Conservation (phyloP, 2,329 filamentous ascomycete genomes). For the Colletotrichum gloeosporioides region DNA sequence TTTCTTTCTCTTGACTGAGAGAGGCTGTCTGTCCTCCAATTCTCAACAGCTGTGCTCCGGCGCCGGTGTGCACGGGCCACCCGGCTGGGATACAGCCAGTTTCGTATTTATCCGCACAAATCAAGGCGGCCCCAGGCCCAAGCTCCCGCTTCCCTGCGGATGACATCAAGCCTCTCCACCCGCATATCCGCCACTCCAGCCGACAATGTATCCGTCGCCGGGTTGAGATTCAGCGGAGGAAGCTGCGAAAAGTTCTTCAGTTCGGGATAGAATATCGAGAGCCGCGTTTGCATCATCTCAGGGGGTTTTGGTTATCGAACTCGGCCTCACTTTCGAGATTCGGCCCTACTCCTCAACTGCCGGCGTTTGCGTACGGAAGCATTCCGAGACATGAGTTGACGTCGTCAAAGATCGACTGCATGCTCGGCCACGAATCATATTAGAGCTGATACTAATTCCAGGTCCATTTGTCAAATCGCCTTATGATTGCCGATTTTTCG, state of each 20-base stretch:
- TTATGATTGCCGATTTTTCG: background rate
- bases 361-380: background rate
- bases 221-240: conserved; percentile 17
- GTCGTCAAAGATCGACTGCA: background rate
- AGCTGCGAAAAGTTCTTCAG: conserved; percentile 5
- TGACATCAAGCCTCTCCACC: conserved; percentile 22
- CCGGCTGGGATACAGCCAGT: conserved; percentile 3
- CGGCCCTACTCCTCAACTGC: background rate
- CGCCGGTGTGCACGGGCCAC: conserved; percentile 7
- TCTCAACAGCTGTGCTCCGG: background rate
- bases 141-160: conserved; percentile 18
- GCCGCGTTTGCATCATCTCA: background rate
- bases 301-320: background rate
- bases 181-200: conserved; percentile 17
- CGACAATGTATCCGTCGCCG: conserved; percentile 5
- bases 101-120: conserved; percentile 23
- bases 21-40: background rate
- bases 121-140: conserved; percentile 21
- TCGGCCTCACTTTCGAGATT: background rate
- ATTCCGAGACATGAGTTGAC: background rate
- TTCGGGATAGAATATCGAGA: background rate
- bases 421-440: background rate
- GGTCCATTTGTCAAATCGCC: background rate
- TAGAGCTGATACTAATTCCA: background rate
- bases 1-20: background rate